Evolutionary conservation across 2,329 filamentous ascomycete genomes (phyloP).

Genomic region (Ilyonectria destructans): DNA sequence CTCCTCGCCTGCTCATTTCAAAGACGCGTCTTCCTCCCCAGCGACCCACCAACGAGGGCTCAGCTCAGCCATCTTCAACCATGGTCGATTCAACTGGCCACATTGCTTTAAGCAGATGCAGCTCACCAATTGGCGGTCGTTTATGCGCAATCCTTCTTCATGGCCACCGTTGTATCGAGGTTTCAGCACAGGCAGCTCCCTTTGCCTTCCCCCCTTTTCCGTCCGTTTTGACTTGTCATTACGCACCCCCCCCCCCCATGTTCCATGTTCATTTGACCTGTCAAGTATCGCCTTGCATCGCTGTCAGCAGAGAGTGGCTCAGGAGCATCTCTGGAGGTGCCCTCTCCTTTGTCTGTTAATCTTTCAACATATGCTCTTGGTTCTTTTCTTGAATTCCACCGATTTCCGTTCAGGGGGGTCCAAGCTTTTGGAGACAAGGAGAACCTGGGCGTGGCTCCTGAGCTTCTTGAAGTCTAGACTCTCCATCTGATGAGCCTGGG

Average conservation of each 20-base stretch:
- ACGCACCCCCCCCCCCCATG: too few relatives aligned
- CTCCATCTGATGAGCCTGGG: background rate
- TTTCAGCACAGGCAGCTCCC: background rate
- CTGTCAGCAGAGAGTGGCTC: background rate
- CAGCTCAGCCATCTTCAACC: background rate
- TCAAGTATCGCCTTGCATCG: background rate
- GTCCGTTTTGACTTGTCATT: too few relatives aligned
- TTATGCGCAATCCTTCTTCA: background rate
- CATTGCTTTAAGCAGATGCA: background rate
- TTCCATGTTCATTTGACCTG: background rate
- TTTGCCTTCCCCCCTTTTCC: background rate
- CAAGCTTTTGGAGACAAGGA: background rate
- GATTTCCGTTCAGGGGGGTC: background rate
- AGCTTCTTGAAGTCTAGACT: background rate
- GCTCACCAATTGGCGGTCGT: background rate
- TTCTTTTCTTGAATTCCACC: background rate
- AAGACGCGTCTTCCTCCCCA: background rate
- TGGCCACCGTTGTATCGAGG: background rate
- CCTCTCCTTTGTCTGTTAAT: background rate
- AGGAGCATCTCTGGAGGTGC: background rate
- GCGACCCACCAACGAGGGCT: slow-evolving; percentile 1
- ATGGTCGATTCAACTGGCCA: background rate
- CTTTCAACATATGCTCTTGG: background rate
- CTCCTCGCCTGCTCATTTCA: background rate
- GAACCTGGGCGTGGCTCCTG: background rate